Evolutionary conservation across 768 basidiomycete genomes (phyloP).

Genomic region (Xanthoconium stramineum): DNA sequence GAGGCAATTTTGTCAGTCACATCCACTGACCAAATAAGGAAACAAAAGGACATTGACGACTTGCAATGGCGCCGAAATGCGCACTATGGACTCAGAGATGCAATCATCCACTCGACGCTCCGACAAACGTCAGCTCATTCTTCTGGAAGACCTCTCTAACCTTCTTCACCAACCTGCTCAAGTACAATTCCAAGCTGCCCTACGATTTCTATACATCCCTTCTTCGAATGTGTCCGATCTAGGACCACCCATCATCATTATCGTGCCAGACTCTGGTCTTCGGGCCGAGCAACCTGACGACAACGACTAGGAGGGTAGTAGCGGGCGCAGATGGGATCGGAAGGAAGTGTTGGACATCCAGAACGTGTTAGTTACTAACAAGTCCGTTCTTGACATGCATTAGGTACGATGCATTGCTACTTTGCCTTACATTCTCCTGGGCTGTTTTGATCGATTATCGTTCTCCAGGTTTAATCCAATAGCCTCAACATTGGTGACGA

Average conservation of each 20-base stretch:
- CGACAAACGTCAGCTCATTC: constrained; percentile 55
- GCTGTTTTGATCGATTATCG: background rate
- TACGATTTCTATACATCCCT: constrained; percentile 50
- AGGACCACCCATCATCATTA: constrained; percentile 67
- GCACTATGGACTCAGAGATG: no score
- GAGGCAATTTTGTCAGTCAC: background rate
- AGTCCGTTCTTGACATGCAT: constrained; percentile 77
- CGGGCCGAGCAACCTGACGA: constrained; percentile 60
- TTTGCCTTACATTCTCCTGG: background rate
- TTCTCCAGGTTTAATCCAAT: constrained; percentile 83
- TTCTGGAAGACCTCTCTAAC: constrained; percentile 91
- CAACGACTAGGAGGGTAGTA: constrained; percentile 46
- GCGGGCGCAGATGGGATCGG: constrained; percentile 44
- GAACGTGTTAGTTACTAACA: constrained; percentile 61
- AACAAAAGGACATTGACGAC: constrained; percentile 37
- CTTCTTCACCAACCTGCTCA: constrained; percentile 71
- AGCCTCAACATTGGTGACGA: constrained; percentile 79
- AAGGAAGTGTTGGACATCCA: constrained; percentile 63
- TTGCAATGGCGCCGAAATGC: no score
- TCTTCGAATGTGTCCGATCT: constrained; percentile 22
- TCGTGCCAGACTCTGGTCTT: constrained; percentile 80
- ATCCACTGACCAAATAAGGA: background rate
- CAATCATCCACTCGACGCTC: background rate
- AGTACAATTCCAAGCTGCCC: constrained; percentile 65
- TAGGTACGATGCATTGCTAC: constrained; percentile 44